These are phyloP conservation scores for Rhizoclosmatium globosum DNA, from an alignment of 192 early-diverging fungal genomes.

Conservation along the genomic window DNA sequence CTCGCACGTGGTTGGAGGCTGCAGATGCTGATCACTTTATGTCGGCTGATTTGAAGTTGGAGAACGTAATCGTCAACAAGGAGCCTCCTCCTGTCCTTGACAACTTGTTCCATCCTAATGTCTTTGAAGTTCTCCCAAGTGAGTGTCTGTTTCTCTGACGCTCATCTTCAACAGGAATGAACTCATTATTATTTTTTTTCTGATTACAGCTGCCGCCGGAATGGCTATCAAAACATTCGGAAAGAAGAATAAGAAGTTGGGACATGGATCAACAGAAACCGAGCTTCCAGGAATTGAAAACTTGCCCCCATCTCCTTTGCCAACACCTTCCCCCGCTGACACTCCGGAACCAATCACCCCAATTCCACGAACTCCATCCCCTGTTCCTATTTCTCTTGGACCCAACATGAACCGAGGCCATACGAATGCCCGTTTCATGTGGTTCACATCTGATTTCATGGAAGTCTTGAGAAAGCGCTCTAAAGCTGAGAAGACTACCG, in stretches of 20 bases:
- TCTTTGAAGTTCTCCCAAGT: conserved; percentile 56
- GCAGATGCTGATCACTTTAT: conserved; percentile 43
- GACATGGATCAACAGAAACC: neutral
- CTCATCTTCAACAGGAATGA: neutral
- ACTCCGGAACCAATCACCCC: conserved; percentile 2
- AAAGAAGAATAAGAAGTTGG: conserved; percentile 23
- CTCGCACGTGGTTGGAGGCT: conserved; percentile 41
- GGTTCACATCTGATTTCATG: conserved; percentile 41
- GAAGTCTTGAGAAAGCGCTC: conserved; percentile 35
- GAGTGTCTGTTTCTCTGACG: conserved; percentile 3
- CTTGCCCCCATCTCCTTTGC: neutral
- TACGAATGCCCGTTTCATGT: conserved; percentile 45
- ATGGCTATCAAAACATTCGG: conserved; percentile 38
- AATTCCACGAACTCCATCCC: conserved; percentile 14
- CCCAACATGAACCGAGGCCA: neutral
- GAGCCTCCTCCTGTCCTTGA: conserved; percentile 53
- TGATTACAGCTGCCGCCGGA: conserved; percentile 26
- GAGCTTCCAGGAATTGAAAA: neutral
- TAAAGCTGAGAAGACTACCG: conserved; percentile 50
- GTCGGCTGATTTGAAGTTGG: conserved; percentile 39
- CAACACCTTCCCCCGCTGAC: conserved; percentile 12
- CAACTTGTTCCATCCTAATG: conserved; percentile 53
- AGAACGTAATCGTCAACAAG: conserved; percentile 30
- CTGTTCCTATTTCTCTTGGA: neutral
- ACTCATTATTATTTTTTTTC: neutral